Base-by-base conservation (phyloP, 192 early-diverging fungal genomes). In the Coemansia sp. region DNA sequence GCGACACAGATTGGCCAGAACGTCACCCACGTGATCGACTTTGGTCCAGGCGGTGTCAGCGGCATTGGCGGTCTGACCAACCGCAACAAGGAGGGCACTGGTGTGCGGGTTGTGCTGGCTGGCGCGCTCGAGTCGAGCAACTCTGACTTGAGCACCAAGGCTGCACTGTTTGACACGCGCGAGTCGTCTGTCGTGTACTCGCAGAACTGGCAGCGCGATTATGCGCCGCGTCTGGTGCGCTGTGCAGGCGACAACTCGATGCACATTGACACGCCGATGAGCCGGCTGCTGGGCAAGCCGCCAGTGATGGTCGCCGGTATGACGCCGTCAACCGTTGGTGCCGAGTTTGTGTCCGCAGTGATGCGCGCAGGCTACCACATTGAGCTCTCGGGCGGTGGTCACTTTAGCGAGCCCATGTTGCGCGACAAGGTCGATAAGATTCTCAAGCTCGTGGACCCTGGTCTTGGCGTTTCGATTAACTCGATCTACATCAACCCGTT, bases 301-400 rank as follows among this genome's bases (percentile, higher is more conserved):
- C 92, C 93, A 38, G 64, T 97, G 54, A 90, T 94, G 89, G 92
- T 94, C 26, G 91, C 90, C 25, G 92, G 91, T 60, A 95, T 97
- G 91, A 92, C 90, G 6, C 93, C 93, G 12, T 88, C 88, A 11
- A 94, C 94, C 2, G 87, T 89, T 61, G 86, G 80, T 56, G 86
- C 84, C 38, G 64, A 81, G 26, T 94, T 97, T 83, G 92, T 93
- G 20, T 82, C 87, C 18, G 93, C 94, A 26, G 84, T 89, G 18
- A 88, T 91, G 77, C 92, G 92, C 46, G 90, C 94, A 42, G 94
- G 94, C 12, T 97, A 90, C 68, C 90, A 92, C 63, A 79, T 93
- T 38, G 94, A 97, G 71, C 82, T 97, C 55, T 90, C 93, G 58
- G 92, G 18, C 90, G 63, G 88, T 84, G 40, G 94, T 58, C 93